Evolutionary conservation across 208 protist genomes (phyloP).

Genomic region (Phytomonas sp.): DNA sequence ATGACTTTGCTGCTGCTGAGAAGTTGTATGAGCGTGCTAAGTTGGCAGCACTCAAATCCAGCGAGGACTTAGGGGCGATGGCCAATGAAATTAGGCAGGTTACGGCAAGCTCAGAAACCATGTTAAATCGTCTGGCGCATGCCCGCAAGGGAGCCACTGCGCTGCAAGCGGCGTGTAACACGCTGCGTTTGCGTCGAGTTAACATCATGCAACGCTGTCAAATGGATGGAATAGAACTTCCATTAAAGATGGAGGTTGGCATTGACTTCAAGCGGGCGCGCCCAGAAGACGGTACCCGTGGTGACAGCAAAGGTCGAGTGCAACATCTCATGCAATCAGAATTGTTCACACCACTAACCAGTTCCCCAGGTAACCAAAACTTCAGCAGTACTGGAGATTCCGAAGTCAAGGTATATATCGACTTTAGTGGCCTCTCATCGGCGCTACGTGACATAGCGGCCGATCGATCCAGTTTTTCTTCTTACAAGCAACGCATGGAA

Average conservation of each 20-base stretch:
- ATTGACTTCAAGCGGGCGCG: background rate
- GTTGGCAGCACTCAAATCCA: constrained; percentile 21
- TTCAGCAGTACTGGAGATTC: constrained; percentile 6
- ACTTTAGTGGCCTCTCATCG: constrained; percentile 63
- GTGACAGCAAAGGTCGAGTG: constrained; percentile 3
- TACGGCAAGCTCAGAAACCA: constrained; percentile 38
- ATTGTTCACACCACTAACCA: background rate
- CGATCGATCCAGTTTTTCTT: constrained; percentile 36
- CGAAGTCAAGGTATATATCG: constrained; percentile 36
- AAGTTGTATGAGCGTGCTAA: constrained; percentile 30
- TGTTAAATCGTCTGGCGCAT: constrained; percentile 45
- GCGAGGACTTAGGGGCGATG: constrained; percentile 42
- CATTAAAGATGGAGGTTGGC: constrained; percentile 24
- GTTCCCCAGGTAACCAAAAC: background rate
- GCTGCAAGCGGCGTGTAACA: constrained; percentile 74
- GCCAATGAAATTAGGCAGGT: constrained; percentile 54
- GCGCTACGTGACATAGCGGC: constrained; percentile 28
- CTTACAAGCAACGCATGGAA: constrained; percentile 58
- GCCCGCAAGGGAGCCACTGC: constrained; percentile 53
- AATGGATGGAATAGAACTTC: constrained; percentile 81
- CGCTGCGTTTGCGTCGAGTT: constrained; percentile 65
- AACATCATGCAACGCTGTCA: constrained; percentile 72
- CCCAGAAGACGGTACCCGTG: background rate
- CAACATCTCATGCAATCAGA: constrained; percentile 8
- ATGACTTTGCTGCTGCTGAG: constrained; percentile 42